Base-by-base conservation (phyloP, 495 filamentous ascomycete genomes). In the Aspergillus leporis region DNA sequence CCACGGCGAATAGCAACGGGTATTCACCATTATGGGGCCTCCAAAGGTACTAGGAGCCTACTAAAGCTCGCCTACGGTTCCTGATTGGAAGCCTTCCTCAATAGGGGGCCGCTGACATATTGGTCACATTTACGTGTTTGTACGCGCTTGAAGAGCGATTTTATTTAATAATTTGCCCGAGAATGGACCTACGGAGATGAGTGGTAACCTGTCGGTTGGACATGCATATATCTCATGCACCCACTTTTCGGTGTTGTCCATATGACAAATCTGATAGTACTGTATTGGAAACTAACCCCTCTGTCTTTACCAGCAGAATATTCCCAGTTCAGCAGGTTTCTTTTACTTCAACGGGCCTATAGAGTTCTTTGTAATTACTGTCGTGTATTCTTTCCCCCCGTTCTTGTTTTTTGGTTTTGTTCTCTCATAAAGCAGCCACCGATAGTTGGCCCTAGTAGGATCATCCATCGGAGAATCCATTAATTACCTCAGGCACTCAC, bases 11-110 rank as follows among this genome's bases (percentile, higher is more conserved):
- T 56, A 47, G 10, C 43, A 23, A 10, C 43, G 10, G 43, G 13
- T 19, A 22, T 21, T n/a, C 12, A 47, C 21, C 19, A 47, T 47
- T 22, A 59, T 61, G 58, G 58, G 53, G 51, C 14, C 58, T 56
- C 38, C 25, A 46, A 56, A 43, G 23, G 22, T 45, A 34, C 54
- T 48, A 56, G 46, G 54, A 49, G 21, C 22, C 14, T 22, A 41
- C 51, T 53, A 40, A 53, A 32, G 43, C 43, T 47, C 43, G 16
- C 12, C 43, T 21, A 12, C 21, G 43, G 43, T 7, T 23, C 19
- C 21, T 47, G 43, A 47, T 47, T 47, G 43, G 43, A 23, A 23
- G 43, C 9, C 21, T 47, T 23, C 43, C 43, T 23, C 36, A 10
- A 47, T 47, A 47, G 43, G 19, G 41, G 43, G 43, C 43, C 5